Evolutionary conservation across 495 filamentous ascomycete genomes (phyloP), one percentile per base, ranked within the genome.

Genomic region (Astrothelium macrocarpum): DNA sequence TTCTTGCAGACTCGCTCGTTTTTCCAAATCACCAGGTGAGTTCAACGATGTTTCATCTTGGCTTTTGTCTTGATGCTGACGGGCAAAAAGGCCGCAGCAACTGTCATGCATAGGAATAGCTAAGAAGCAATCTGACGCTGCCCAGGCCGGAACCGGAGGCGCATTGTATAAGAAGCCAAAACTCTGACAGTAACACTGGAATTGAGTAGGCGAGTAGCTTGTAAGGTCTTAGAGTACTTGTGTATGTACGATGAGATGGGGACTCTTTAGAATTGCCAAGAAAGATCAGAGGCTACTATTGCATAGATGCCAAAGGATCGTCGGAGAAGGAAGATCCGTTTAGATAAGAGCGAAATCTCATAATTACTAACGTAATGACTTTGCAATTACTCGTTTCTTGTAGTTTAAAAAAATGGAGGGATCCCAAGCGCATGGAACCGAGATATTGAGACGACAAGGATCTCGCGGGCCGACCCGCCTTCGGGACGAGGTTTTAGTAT

Each of bases 11-110:
- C 74, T 90, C 91, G 34, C 73, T 98, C 46, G 78, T 98, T 61
- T 98, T 85, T 77, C 94, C 94, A 23, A 95, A 84, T 70, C 94
- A 98, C 71, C 91, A 96, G 80, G 91, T 90, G 78, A 72, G 75
- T 66, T 12, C n/a, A 31, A 14, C 26, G 46, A 2, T 26, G 28
- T 60, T 59, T 60, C 63, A 16, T 36, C 18, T 16, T 25, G 29
- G 18, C 26, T 34, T 7, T 53, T 18, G 18, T 20, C 46, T 14
- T 56, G 59, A 45, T 78, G 32, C 64, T 49, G 31, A 46, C 20
- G 14, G 20, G 23, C 42, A 11, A 0, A 25, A 39, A 80, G 79
- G 79, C 77, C 43, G 75, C 79, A 63, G 80, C 81, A 59, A 82
- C 79, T 16, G 77, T 82, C 49, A 79, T 84, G 78, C 80, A 83